Evolutionary conservation across 371 early-diverging fungal species (phyloP), one percentile per base, ranked within the genome.

Genomic region (Umbelopsis sp.): DNA sequence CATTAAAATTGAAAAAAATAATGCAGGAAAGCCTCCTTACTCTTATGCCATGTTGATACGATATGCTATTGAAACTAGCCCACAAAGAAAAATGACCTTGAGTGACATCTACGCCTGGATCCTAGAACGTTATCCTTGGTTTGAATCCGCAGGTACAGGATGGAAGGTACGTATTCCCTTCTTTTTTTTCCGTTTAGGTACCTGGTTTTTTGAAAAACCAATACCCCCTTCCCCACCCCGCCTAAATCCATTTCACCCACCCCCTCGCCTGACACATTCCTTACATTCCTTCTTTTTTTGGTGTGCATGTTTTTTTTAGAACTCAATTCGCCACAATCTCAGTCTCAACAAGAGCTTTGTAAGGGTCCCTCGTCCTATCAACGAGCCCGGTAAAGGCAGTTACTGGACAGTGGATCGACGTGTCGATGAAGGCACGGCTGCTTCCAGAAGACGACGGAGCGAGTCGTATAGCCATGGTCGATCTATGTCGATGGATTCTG

Each of bases 321-420:
- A 99, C 79, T 97, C 97, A 4, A 96, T 99, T 62, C 91, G 99
- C 48, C 99, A 99, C 85, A 99, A 99, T 77, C 87, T 99, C 41
- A 96, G 97, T 6, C 85, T 99, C 48, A 99, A 99, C 82, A 95
- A 94, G 76, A 87, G 91, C 57, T 99, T 99, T 77, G 89, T 94
- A 63, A 91, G 96, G 53, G 91, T 96, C 3, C 95, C 98, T 22
- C 86, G 98, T 65, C 92, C 94, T 1, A 83, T 89, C 68, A 90
- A 94, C 71, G 95, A 97, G 72, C 94, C 94, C 5, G 99, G 99
- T 32, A 99, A 99, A 80, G 99, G 99, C 9, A 89, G 95, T 18
- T 98, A 93, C 76, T 99, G 99, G 99, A 89, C 90, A 5, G 82
- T 94, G 10, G 92, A 94, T 68, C 76, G 78, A 50, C 72, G 69